phyloP scores from a whole-genome alignment of 345 rosid genomes.

The Brassica carinata region DNA sequence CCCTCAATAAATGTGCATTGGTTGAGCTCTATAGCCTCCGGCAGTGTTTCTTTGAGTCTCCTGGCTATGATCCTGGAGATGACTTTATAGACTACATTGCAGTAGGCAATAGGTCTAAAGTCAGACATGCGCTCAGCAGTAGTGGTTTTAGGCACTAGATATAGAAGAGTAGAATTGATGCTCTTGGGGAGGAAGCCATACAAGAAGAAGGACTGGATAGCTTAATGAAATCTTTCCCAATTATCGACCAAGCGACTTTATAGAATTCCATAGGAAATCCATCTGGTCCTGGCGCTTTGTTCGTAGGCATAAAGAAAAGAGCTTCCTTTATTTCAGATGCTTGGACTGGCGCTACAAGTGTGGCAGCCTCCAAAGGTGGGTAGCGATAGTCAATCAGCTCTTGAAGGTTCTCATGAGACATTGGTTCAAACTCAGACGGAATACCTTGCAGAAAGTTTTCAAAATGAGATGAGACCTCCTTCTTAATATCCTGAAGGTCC shows the following conservation, averaged over 20 bases:
- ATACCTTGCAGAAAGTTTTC: no score
- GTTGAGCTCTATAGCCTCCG: not conserved
- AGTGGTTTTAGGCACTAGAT: not conserved
- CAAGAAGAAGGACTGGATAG: not conserved
- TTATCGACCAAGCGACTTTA: not conserved
- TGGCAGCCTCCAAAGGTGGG: no score
- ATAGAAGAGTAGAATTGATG: not conserved
- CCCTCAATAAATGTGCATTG: not conserved
- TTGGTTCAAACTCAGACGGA: no score
- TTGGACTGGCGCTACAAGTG: not conserved
- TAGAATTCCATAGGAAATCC: not conserved
- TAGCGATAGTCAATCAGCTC: no score
- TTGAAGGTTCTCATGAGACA: no score
- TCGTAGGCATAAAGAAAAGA: not conserved
- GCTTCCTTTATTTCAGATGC: not conserved
- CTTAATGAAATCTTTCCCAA: not conserved
- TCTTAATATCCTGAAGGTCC: no score
- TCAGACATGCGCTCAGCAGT: not conserved
- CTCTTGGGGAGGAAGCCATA: not conserved
- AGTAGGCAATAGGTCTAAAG: not conserved
- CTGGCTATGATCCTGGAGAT: not conserved
- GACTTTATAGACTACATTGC: not conserved
- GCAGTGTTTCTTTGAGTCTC: not conserved
- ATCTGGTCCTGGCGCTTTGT: not conserved
- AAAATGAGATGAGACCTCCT: no score